Evolutionary conservation across 148 eudicot genomes (phyloP).

Genomic region (Vaccinium darrowii): DNA sequence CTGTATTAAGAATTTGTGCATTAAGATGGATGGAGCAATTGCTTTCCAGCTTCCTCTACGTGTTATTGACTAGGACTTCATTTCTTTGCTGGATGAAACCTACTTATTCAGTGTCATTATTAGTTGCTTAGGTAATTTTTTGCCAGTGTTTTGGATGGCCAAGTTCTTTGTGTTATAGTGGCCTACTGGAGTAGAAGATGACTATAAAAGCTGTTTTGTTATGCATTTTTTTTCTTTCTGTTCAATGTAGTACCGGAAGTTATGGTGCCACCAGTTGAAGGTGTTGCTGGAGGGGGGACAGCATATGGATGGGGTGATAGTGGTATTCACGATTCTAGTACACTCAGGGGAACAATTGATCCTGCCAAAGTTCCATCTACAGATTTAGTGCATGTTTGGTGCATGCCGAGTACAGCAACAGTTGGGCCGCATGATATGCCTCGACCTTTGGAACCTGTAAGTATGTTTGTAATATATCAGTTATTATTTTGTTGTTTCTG

Average conservation of each 20-base stretch:
- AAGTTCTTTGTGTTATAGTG: background rate
- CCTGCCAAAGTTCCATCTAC: conserved; percentile 72
- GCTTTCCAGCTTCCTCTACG: background rate
- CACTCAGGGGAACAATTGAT: conserved; percentile 67
- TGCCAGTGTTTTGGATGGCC: conserved; percentile 1
- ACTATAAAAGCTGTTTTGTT: too few relatives aligned
- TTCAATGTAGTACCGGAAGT: conserved; percentile 22
- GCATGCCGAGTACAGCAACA: conserved; percentile 93
- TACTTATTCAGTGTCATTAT: background rate
- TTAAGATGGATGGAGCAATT: background rate
- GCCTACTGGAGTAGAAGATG: background rate
- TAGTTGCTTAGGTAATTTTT: background rate
- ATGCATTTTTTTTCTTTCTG: background rate
- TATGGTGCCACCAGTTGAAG: conserved; percentile 80
- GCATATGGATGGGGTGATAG: conserved; percentile 90
- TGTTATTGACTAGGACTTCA: background rate
- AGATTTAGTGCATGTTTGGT: conserved; percentile 87
- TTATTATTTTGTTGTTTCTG: conserved; percentile 1
- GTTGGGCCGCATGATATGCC: conserved; percentile 89
- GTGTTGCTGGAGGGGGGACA: conserved; percentile 97
- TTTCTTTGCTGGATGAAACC: background rate
- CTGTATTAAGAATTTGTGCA: background rate
- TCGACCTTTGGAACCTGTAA: conserved; percentile 67
- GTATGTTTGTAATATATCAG: conserved; percentile 24
- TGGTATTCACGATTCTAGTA: conserved; percentile 36